phyloP scores from a whole-genome alignment of 371 early-diverging fungal species.

The Homolaphlyctis polyrhiza region DNA sequence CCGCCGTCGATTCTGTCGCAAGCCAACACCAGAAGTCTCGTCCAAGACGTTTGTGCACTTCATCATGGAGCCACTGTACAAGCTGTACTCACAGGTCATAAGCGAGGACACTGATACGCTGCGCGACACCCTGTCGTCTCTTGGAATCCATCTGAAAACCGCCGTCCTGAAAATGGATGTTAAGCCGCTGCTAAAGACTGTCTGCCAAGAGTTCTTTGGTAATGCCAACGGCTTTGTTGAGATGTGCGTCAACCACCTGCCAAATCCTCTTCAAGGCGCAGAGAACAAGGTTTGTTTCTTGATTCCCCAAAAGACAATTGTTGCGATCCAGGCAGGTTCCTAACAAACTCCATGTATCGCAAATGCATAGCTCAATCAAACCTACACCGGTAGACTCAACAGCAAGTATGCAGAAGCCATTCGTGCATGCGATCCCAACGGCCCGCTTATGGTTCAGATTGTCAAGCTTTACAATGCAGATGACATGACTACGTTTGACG shows the following conservation, averaged over 20 bases:
- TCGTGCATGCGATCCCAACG: slow-evolving; percentile 70
- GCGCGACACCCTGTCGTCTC: slow-evolving; percentile 61
- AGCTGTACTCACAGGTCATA: slow-evolving; percentile 75
- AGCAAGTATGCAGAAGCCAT: slow-evolving; percentile 9
- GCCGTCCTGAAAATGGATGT: slow-evolving; percentile 73
- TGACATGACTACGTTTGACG: slow-evolving; percentile 78
- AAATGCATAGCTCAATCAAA: neutral
- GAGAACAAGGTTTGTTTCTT: slow-evolving; percentile 18
- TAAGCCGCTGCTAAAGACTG: slow-evolving; percentile 73
- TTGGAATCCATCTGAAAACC: slow-evolving; percentile 80
- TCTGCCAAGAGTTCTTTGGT: slow-evolving; percentile 89
- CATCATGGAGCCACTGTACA: slow-evolving; percentile 93
- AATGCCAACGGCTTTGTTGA: slow-evolving; percentile 81
- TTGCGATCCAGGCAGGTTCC: no score
- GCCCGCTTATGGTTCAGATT: slow-evolving; percentile 87
- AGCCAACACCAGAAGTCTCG: slow-evolving; percentile 42
- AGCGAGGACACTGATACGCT: slow-evolving; percentile 69
- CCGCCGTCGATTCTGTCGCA: slow-evolving; percentile 74
- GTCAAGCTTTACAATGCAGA: slow-evolving; percentile 85
- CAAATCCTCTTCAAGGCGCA: slow-evolving; percentile 79
- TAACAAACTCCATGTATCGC: neutral
- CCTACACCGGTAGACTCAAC: neutral
- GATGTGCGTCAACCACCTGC: slow-evolving; percentile 75
- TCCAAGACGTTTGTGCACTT: slow-evolving; percentile 93
- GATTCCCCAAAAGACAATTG: no score